These are phyloP conservation scores for Scutellaria minor DNA, from an alignment of 257 asterid species.

Conservation along the genomic window DNA sequence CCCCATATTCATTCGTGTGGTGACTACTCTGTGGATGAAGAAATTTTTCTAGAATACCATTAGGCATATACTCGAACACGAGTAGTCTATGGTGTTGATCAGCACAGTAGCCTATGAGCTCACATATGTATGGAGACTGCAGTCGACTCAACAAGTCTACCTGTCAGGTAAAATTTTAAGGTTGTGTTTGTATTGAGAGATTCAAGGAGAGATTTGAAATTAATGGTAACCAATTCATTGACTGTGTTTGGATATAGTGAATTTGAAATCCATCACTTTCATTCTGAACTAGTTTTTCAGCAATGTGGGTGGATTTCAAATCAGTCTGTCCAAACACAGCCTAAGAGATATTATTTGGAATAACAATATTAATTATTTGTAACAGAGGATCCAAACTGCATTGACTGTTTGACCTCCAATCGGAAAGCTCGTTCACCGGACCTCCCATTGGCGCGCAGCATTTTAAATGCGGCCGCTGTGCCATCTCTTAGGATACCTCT, in stretches of 20 bases:
- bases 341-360: no score
- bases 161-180: conserved; percentile 34
- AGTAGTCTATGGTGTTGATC: conserved; percentile 75
- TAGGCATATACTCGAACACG: conserved; percentile 69
- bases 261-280: no score
- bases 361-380: background rate
- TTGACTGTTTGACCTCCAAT: conserved; percentile 52
- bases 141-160: conserved; percentile 76
- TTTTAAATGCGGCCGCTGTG: conserved; percentile 67
- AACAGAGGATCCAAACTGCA: background rate
- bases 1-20: conserved; percentile 1
- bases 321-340: no score
- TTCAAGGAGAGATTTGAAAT: no score
- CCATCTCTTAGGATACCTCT: conserved; percentile 66
- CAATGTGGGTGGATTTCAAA: no score
- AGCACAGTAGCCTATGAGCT: conserved; percentile 83
- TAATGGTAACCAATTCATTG: no score
- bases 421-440: conserved; percentile 84
- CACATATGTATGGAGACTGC: conserved; percentile 58
- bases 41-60: conserved; percentile 58
- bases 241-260: no score
- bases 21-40: conserved; percentile 44
- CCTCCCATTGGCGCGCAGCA: conserved; percentile 63
- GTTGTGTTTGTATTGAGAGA: no score
- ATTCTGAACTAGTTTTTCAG: no score